Evolutionary conservation across 495 filamentous ascomycete species (phyloP).

Genomic region (Poronia punctata): DNA sequence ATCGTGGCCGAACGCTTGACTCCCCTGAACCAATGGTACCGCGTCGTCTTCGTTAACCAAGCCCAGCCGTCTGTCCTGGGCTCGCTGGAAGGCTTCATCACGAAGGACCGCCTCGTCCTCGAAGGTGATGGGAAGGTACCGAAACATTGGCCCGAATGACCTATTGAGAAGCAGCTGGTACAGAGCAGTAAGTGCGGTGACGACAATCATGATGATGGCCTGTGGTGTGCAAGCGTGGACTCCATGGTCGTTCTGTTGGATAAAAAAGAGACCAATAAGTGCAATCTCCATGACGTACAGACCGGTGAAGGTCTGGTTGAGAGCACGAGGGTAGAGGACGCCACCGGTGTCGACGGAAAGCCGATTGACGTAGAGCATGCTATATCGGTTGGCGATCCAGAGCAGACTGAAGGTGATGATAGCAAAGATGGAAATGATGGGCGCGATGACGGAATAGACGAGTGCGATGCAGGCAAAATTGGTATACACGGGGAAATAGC

Average conservation of each 20-base stretch:
- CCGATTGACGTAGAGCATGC: conserved; percentile 91
- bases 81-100: conserved; percentile 79
- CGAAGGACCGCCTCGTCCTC: conserved; percentile 89
- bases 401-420: conserved; percentile 90
- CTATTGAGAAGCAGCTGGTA: conserved; percentile 78
- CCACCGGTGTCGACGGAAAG: conserved; percentile 90
- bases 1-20: conserved; percentile 32
- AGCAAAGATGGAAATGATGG: conserved; percentile 88
- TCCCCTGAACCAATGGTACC: conserved; percentile 20
- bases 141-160: conserved; percentile 80
- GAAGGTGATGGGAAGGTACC: conserved; percentile 88
- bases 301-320: conserved; percentile 94
- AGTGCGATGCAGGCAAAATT: conserved; percentile 91
- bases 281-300: conserved; percentile 93
- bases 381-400: conserved; percentile 95
- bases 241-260: conserved; percentile 58
- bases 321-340: conserved; percentile 82
- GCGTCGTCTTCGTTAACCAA: conserved; percentile 44
- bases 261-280: conserved; percentile 85
- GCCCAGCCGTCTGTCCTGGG: conserved; percentile 58
- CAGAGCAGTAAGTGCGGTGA: conserved; percentile 59
- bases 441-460: conserved; percentile 85
- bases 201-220: conserved; percentile 82
- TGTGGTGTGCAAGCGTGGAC: conserved; percentile 66
- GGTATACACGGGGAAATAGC: conserved; percentile 91